These are phyloP conservation scores for Gossypium lobatum DNA, from an alignment of 441 rosid genomes.

Conservation along the genomic window DNA sequence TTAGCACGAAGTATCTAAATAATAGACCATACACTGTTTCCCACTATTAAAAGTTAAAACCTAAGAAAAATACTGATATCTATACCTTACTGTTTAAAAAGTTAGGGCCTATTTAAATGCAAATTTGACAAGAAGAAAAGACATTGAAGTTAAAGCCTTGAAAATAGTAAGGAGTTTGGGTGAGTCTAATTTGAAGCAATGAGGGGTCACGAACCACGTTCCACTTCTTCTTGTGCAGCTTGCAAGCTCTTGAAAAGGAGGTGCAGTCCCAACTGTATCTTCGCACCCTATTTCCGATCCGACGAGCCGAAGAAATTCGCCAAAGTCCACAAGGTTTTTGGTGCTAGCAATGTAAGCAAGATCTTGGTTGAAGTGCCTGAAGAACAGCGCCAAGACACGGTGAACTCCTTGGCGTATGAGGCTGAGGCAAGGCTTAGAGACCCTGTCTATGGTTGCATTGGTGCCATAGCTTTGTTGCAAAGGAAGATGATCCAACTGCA, in stretches of 20 bases:
- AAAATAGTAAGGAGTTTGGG: neutral
- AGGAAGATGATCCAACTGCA: constrained; percentile 72
- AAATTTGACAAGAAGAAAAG: constrained; percentile 1
- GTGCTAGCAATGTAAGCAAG: constrained; percentile 94
- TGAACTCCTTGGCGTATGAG: constrained; percentile 73
- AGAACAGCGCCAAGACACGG: constrained; percentile 82
- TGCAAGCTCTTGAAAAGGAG: constrained; percentile 80
- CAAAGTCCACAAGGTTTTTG: constrained; percentile 82
- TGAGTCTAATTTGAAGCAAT: constrained; percentile 33
- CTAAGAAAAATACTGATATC: neutral
- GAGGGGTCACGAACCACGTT: constrained; percentile 74
- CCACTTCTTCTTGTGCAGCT: constrained; percentile 87
- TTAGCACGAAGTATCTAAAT: neutral
- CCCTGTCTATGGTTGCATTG: constrained; percentile 90
- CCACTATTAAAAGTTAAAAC: neutral
- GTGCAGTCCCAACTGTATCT: constrained; percentile 70
- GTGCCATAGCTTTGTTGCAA: constrained; percentile 74
- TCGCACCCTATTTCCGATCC: constrained; percentile 75
- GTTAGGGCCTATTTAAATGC: constrained; percentile 7
- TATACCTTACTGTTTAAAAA: neutral
- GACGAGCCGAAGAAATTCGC: constrained; percentile 64
- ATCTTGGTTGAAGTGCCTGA: constrained; percentile 72
- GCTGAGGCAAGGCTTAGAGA: constrained; percentile 86
- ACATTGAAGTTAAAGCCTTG: constrained; percentile 17
- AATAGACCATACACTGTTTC: neutral